Evolutionary conservation across 371 early-diverging fungal species (phyloP).

Genomic region (Fennellomyces sp.): DNA sequence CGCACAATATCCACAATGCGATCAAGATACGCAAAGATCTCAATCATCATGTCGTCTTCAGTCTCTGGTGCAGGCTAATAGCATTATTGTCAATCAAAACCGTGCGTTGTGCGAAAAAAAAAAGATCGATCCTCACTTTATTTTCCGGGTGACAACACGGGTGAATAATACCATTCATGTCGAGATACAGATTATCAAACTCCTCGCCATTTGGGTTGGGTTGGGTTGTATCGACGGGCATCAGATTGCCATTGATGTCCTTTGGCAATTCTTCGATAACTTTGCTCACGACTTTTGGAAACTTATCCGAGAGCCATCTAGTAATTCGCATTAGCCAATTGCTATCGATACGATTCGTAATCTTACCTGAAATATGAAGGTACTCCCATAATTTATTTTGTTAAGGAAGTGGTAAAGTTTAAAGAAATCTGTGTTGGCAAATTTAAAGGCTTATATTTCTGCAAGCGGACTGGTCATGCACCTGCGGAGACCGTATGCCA

Average conservation of each 20-base stretch:
- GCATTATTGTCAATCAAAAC: neutral
- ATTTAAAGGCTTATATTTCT: too few species aligned
- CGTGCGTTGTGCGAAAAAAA: neutral
- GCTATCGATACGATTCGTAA: neutral
- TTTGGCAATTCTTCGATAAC: slow-evolving; percentile 79
- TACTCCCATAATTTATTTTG: slow-evolving; percentile 68
- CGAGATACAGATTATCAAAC: slow-evolving; percentile 97
- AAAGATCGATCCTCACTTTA: slow-evolving; percentile 52
- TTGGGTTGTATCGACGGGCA: slow-evolving; percentile 87
- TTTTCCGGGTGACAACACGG: slow-evolving; percentile 96
- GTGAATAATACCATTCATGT: slow-evolving; percentile 99
- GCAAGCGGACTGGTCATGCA: too few species aligned
- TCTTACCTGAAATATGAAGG: slow-evolving; percentile 80
- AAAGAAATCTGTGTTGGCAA: too few species aligned
- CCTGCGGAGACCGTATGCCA: too few species aligned
- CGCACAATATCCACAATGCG: slow-evolving; percentile 89
- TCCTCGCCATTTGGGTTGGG: slow-evolving; percentile 95
- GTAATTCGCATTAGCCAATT: neutral
- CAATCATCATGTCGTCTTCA: slow-evolving; percentile 94
- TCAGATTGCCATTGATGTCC: slow-evolving; percentile 68
- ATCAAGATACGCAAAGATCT: slow-evolving; percentile 95
- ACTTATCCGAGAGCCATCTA: slow-evolving; percentile 94
- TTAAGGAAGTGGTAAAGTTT: too few species aligned
- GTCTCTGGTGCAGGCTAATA: slow-evolving; percentile 84
- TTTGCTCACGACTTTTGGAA: slow-evolving; percentile 85